phyloP scores from a whole-genome alignment of 129 eudicot genomes.

The Pseudognaphalium luteoalbum region DNA sequence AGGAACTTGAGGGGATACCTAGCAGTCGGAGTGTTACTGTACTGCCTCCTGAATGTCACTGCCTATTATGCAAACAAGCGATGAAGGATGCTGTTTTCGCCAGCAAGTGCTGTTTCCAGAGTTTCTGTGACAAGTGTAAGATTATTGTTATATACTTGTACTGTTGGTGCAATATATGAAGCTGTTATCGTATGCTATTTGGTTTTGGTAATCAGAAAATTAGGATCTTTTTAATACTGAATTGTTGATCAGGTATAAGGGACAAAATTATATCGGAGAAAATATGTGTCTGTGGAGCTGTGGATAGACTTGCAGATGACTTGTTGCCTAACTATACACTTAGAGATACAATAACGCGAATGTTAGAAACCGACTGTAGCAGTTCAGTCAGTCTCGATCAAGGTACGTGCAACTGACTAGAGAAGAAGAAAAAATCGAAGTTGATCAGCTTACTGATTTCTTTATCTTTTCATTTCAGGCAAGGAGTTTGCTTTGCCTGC shows the following conservation, averaged over 20 bases:
- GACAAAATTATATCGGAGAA: slow-evolving; percentile 5
- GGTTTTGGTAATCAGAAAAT: background rate
- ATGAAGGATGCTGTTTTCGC: slow-evolving; percentile 12
- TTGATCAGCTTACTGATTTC: background rate
- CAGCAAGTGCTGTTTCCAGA: slow-evolving; percentile 12
- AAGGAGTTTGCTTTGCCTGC: background rate
- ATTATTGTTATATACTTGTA: background rate
- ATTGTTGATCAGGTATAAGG: slow-evolving; percentile 8
- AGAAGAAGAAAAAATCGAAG: background rate
- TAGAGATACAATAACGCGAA: slow-evolving; percentile 7
- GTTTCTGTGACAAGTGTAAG: slow-evolving; percentile 15
- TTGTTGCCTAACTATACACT: slow-evolving; percentile 10
- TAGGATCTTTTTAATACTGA: background rate
- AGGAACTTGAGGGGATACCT: background rate
- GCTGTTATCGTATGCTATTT: background rate
- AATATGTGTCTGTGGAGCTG: slow-evolving; percentile 6
- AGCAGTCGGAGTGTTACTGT: background rate
- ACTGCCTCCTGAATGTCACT: background rate
- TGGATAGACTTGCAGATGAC: slow-evolving; percentile 8
- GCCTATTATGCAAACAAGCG: slow-evolving; percentile 9
- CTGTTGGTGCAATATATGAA: slow-evolving; percentile 1
- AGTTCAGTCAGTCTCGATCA: background rate
- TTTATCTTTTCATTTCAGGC: background rate
- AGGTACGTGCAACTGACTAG: slow-evolving; percentile 2
- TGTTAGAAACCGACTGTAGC: background rate